These are phyloP conservation scores for Vitis riparia DNA, from an alignment of 164 flowering plant species.

Conservation along the genomic window DNA sequence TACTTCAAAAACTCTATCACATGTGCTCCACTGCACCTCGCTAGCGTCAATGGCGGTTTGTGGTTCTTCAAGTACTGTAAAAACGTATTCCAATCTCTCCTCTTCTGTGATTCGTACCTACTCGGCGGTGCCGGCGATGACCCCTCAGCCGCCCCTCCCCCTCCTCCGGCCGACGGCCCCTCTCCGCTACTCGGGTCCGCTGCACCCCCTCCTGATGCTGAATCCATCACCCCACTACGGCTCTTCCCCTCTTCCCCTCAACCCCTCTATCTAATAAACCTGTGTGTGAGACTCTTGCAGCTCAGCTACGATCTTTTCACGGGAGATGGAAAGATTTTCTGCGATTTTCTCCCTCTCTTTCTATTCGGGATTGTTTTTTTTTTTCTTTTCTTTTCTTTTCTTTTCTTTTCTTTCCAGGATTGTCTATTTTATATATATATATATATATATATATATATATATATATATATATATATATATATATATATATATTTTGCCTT, in stretches of 20 bases:
- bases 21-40: slow-evolving; percentile 71
- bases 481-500: background rate
- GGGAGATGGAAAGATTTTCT: background rate
- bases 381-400: background rate
- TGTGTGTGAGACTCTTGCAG: too few species aligned
- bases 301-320: too few species aligned
- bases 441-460: background rate
- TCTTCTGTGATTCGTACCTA: slow-evolving; percentile 73
- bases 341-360: background rate
- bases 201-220: slow-evolving; percentile 16
- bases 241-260: too few species aligned
- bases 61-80: slow-evolving; percentile 68
- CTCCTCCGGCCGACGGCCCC: slow-evolving; percentile 11
- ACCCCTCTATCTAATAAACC: background rate
- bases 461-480: background rate
- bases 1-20: slow-evolving; percentile 71
- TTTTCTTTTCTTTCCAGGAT: background rate
- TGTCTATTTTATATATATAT: background rate
- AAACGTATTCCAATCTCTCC: slow-evolving; percentile 80
- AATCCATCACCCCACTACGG: slow-evolving; percentile 12
- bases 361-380: slow-evolving; percentile 1
- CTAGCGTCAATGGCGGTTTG: slow-evolving; percentile 61
- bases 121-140: slow-evolving; percentile 39
- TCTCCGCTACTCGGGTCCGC: slow-evolving; percentile 12
- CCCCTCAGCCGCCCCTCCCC: slow-evolving; percentile 6